A percentile compares a stretch with the other conserved stretches of the same genome.
Conservation (phyloP, 345 rosid species). For the Gossypium stocksii region DNA sequence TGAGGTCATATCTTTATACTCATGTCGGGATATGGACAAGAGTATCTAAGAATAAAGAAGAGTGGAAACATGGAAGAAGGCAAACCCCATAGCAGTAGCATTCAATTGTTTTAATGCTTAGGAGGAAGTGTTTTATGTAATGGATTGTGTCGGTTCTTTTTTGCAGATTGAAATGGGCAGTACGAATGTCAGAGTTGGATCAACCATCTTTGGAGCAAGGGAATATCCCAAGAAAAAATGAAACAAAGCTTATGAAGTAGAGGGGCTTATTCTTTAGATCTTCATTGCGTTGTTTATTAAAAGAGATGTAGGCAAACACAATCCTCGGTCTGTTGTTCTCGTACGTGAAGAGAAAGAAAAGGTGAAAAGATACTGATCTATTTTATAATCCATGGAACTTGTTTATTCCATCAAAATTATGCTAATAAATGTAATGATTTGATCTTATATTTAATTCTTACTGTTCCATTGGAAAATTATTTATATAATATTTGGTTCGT, state of each 20-base stretch:
- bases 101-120: background rate
- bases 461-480: no score
- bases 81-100: background rate
- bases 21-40: background rate
- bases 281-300: background rate
- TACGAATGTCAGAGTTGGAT: slow-evolving; percentile 87
- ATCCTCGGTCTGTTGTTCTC: background rate
- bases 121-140: background rate
- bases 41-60: background rate
- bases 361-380: background rate
- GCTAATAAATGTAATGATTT: background rate
- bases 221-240: slow-evolving; percentile 67
- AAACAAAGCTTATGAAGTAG: background rate
- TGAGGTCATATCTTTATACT: background rate
- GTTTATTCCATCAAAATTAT: slow-evolving; percentile 2
- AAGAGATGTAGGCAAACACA: background rate
- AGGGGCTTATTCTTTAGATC: background rate
- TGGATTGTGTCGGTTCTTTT: background rate
- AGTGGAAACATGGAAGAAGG: background rate
- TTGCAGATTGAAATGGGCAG: slow-evolving; percentile 91
- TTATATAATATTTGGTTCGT: no score
- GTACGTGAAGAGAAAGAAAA: background rate
- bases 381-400: background rate
- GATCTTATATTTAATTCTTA: background rate
- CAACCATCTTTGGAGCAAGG: slow-evolving; percentile 85